Evolutionary conservation across 768 basidiomycete genomes (phyloP).

Genomic region (Dioszegia aurantiaca): DNA sequence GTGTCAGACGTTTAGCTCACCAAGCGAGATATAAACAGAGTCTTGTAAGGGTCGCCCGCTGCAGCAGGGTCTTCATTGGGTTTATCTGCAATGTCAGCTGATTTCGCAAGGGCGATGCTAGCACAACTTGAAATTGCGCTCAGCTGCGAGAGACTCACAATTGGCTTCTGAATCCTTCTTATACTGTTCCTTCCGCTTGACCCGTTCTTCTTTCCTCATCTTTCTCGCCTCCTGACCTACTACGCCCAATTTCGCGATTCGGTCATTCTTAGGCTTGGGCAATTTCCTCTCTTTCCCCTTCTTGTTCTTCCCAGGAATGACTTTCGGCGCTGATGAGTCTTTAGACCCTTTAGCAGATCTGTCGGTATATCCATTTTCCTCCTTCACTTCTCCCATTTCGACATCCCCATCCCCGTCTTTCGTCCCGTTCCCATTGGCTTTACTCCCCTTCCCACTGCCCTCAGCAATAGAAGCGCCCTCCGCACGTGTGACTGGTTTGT

Average conservation of each 20-base stretch:
- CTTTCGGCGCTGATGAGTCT: background rate
- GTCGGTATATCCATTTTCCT: conserved; percentile 21
- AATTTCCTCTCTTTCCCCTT: conserved; percentile 73
- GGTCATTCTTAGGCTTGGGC: conserved; percentile 69
- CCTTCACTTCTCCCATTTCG: conserved; percentile 45
- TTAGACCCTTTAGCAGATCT: background rate
- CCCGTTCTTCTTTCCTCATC: conserved; percentile 45
- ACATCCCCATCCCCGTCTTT: conserved; percentile 56
- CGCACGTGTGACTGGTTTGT: conserved; percentile 8
- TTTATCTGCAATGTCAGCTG: conserved; percentile 63
- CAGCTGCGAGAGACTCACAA: conserved; percentile 60
- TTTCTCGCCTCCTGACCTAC: conserved; percentile 49
- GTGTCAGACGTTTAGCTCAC: conserved; percentile 57
- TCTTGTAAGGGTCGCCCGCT: conserved; percentile 95
- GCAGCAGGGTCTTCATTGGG: conserved; percentile 88
- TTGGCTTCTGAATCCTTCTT: conserved; percentile 57
- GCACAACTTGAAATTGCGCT: background rate
- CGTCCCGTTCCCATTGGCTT: conserved; percentile 9
- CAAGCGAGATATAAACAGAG: conserved; percentile 89
- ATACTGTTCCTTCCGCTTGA: conserved; percentile 51
- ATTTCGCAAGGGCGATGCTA: too few species aligned
- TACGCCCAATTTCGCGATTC: conserved; percentile 36
- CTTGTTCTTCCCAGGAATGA: conserved; percentile 39
- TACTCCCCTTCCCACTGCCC: conserved; percentile 14
- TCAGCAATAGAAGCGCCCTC: conserved; percentile 13